A percentile compares a stretch with the other conserved stretches of the same genome.
phyloP scores from a whole-genome alignment of 768 basidiomycete species.

The Gymnopilus dilepis region DNA sequence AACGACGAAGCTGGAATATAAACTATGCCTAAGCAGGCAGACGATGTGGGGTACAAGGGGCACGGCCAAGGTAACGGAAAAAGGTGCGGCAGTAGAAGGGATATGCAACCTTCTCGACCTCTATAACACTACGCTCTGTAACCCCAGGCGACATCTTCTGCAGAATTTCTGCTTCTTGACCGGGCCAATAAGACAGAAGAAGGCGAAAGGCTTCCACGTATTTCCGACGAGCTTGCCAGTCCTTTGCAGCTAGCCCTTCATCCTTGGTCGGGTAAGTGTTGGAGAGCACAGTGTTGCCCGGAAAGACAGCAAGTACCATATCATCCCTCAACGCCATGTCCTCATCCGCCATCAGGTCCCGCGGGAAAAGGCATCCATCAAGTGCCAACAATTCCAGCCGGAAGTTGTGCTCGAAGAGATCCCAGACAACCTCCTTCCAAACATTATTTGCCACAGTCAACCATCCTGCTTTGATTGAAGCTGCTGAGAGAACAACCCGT shows the following conservation, averaged over 20 bases:
- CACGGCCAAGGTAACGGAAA: conserved; percentile 11
- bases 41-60: conserved; percentile 6
- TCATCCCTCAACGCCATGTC: neutral
- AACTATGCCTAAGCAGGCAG: neutral
- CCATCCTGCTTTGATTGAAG: neutral
- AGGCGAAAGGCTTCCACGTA: conserved; percentile 15
- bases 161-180: neutral
- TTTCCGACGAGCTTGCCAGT: neutral
- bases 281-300: neutral
- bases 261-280: neutral
- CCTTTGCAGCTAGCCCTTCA: conserved; percentile 6
- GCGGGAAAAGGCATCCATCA: conserved; percentile 12
- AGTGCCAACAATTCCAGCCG: conserved; percentile 16
- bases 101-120: conserved; percentile 8
- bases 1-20: neutral
- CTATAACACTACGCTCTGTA: neutral
- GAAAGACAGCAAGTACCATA: conserved; percentile 6
- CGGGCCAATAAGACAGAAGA: conserved; percentile 6
- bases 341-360: neutral
- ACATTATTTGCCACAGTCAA: neutral
- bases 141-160: neutral
- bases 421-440: conserved; percentile 18
- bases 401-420: conserved; percentile 22
- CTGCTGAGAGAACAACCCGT: neutral
- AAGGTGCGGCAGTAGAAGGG: conserved; percentile 19